A percentile compares a stretch with the other conserved stretches of the same genome.
phyloP scores from a whole-genome alignment of 257 asterid genomes.

The Thymus quinquecostatus region DNA sequence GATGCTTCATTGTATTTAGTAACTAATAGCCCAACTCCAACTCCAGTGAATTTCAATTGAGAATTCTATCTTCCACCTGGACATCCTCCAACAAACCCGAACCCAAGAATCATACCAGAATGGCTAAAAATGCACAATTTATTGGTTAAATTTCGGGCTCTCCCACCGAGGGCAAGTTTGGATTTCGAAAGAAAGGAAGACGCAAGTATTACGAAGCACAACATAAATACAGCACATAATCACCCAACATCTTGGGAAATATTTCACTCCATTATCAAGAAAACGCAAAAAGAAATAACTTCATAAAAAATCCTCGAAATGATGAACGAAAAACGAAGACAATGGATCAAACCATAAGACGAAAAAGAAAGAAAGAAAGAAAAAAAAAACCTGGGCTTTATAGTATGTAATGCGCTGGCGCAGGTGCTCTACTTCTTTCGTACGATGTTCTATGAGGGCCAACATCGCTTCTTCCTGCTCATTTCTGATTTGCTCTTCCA shows the following conservation, averaged over 20 bases:
- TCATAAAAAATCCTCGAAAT: neutral
- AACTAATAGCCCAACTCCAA: neutral
- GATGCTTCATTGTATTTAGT: neutral
- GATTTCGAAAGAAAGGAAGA: neutral
- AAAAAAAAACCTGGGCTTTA: slow-evolving; percentile 58
- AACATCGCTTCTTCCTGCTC: slow-evolving; percentile 80
- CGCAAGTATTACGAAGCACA: neutral
- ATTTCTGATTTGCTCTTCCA: slow-evolving; percentile 40
- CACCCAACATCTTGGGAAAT: neutral
- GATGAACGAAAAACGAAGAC: neutral
- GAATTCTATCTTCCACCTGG: slow-evolving; percentile 13
- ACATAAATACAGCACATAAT: neutral
- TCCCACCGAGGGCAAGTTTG: neutral
- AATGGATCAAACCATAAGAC: neutral
- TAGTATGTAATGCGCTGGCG: slow-evolving; percentile 72
- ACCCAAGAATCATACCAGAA: neutral
- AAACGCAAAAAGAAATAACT: neutral
- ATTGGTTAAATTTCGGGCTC: neutral
- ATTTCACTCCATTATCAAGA: neutral
- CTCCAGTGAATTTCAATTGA: neutral
- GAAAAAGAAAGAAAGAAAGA: neutral
- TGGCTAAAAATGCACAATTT: neutral
- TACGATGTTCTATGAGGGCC: slow-evolving; percentile 77
- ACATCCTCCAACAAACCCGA: slow-evolving; percentile 8
- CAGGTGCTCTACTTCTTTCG: slow-evolving; percentile 79